These are phyloP conservation scores for Coffea eugenioides DNA, from an alignment of 257 asterid genomes.

Conservation along the genomic window DNA sequence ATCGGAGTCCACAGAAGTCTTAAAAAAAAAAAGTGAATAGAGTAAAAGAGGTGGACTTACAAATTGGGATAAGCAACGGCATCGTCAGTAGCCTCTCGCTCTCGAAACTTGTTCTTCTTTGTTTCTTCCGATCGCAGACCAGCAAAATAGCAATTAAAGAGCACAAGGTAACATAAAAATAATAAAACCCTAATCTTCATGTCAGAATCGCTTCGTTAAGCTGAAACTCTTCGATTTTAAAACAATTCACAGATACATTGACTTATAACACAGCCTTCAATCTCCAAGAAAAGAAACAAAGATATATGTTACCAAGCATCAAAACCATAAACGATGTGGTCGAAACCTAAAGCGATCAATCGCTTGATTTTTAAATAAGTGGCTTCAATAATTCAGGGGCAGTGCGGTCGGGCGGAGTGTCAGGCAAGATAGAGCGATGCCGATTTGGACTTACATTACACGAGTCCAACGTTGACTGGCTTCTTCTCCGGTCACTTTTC, in stretches of 20 bases:
- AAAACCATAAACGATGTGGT: not conserved
- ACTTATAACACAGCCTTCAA: too few relatives aligned
- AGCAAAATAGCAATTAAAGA: conserved; percentile 54
- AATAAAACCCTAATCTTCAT: conserved; percentile 64
- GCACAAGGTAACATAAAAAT: conserved; percentile 47
- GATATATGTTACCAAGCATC: too few relatives aligned
- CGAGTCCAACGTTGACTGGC: not conserved
- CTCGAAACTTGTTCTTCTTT: conserved; percentile 73
- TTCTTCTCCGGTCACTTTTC: not conserved
- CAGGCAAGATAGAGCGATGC: not conserved
- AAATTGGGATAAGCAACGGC: conserved; percentile 83
- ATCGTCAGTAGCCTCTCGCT: conserved; percentile 94
- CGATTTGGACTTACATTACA: not conserved
- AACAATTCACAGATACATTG: not conserved
- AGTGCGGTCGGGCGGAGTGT: not conserved
- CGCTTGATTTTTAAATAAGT: not conserved
- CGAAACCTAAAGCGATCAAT: not conserved
- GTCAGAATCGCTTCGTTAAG: conserved; percentile 22
- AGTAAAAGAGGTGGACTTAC: conserved; percentile 37
- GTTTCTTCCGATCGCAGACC: conserved; percentile 61
- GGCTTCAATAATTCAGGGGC: not conserved
- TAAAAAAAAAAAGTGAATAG: conserved; percentile 8
- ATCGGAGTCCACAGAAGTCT: not conserved
- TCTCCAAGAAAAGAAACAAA: too few relatives aligned
- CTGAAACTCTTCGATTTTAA: too few relatives aligned